Conservation (phyloP, 2,329 filamentous ascomycete species). For the Claviceps cyperi region DNA sequence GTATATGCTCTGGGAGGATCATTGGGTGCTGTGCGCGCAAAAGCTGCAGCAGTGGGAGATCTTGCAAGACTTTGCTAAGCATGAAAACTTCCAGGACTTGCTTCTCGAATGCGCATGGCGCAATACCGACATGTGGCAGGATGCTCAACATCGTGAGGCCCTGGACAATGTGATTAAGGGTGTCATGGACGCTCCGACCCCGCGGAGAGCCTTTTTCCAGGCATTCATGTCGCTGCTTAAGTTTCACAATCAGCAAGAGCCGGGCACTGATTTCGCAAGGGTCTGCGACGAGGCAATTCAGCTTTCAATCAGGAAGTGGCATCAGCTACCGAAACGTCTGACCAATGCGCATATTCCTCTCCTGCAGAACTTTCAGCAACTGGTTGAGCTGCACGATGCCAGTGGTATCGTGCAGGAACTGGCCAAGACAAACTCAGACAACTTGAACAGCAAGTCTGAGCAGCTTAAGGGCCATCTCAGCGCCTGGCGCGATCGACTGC, state of each 20-base stretch:
- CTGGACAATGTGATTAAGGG: conserved; percentile 90
- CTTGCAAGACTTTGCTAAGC: conserved; percentile 91
- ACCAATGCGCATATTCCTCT: conserved; percentile 93
- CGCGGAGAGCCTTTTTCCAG: conserved; percentile 89
- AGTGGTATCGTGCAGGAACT: conserved; percentile 92
- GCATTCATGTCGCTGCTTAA: conserved; percentile 96
- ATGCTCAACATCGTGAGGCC: conserved; percentile 70
- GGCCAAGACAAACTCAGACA: conserved; percentile 65
- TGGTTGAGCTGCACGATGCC: conserved; percentile 94
- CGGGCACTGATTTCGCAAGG: conserved; percentile 64
- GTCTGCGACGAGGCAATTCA: conserved; percentile 96
- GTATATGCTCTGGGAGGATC: conserved; percentile 99
- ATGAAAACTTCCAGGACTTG: conserved; percentile 96
- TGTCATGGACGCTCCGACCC: conserved; percentile 92
- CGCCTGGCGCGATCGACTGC: conserved; percentile 88
- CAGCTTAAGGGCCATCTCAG: conserved; percentile 89
- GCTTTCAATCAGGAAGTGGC: conserved; percentile 94
- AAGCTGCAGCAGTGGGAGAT: conserved; percentile 99
- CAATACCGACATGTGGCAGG: conserved; percentile 89
- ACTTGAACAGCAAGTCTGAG: conserved; percentile 86
- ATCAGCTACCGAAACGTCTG: conserved; percentile 85
- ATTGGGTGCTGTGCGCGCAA: conserved; percentile 94
- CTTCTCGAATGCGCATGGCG: conserved; percentile 92
- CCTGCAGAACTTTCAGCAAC: conserved; percentile 91
- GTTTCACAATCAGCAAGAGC: conserved; percentile 79